Evolutionary conservation across 1,139 yeast species (phyloP).

Genomic region (Trichomonascaceae sp.): DNA sequence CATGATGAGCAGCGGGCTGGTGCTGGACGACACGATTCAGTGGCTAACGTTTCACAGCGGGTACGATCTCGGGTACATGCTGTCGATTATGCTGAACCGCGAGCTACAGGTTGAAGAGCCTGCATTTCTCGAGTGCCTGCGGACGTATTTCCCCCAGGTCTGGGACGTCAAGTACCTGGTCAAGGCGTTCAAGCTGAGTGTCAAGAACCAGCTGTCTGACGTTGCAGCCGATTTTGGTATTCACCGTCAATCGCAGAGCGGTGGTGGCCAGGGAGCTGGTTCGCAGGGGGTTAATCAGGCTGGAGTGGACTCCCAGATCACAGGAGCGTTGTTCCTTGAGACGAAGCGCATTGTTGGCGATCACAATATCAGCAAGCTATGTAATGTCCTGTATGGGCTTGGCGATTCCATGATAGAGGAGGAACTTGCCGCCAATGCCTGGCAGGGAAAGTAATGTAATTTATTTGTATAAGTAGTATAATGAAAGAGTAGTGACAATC

Average conservation of each 20-base stretch:
- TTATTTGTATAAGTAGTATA: too few relatives aligned
- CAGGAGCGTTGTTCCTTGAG: constrained; percentile 39
- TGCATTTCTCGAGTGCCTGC: constrained; percentile 63
- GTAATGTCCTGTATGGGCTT: constrained; percentile 27
- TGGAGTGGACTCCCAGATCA: constrained; percentile 39
- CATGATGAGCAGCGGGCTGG: constrained; percentile 73
- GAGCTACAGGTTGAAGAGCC: constrained; percentile 71
- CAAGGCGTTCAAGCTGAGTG: constrained; percentile 28
- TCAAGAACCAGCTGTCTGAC: constrained; percentile 26
- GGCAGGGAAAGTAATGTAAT: too few relatives aligned
- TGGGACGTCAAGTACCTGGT: constrained; percentile 78
- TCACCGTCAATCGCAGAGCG: constrained; percentile 14
- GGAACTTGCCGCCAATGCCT: constrained; percentile 1
- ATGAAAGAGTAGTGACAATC: too few relatives aligned
- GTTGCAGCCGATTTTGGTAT: constrained; percentile 39
- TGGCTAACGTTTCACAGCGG: constrained; percentile 91
- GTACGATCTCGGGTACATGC: constrained; percentile 82
- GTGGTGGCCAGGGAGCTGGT: constrained; percentile 12
- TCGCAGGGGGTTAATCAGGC: constrained; percentile 28
- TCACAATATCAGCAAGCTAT: constrained; percentile 17
- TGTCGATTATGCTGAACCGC: constrained; percentile 63
- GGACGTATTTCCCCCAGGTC: constrained; percentile 64
- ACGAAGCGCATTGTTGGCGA: constrained; percentile 29
- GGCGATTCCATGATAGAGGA: constrained; percentile 17
- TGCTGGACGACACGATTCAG: constrained; percentile 55